These are phyloP conservation scores for Eucalyptus cladocalyx DNA, from an alignment of 345 rosid genomes.

Conservation along the genomic window DNA sequence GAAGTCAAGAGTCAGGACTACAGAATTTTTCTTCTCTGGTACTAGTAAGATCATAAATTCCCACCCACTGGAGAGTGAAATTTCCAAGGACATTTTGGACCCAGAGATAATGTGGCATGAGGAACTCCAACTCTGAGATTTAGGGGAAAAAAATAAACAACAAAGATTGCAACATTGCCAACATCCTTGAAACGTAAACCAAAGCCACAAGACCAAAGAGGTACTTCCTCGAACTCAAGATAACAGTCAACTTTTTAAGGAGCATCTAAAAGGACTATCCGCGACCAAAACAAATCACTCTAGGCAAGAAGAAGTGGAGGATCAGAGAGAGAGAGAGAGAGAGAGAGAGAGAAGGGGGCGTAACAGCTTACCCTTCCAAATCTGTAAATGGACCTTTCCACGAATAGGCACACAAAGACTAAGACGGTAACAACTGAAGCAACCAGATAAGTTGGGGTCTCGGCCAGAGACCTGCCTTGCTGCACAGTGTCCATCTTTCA, in stretches of 20 bases:
- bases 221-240: not conserved
- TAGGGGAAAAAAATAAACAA: not conserved
- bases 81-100: not conserved
- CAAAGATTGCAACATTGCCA: not conserved
- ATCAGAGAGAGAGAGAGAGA: not conserved
- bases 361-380: conserved; percentile 53
- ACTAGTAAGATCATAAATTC: not conserved
- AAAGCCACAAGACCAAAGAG: not conserved
- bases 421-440: conserved; percentile 74
- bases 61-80: not conserved
- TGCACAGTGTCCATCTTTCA: conserved; percentile 26
- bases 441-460: conserved; percentile 89
- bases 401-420: conserved; percentile 59
- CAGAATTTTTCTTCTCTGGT: not conserved
- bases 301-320: not conserved
- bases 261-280: not conserved
- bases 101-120: not conserved
- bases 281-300: not conserved
- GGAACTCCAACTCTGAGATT: not conserved
- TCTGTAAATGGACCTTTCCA: conserved; percentile 77
- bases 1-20: not conserved
- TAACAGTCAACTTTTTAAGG: not conserved
- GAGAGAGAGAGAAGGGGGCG: not conserved
- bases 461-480: conserved; percentile 74
- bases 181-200: not conserved